These are phyloP conservation scores for Fistulina hepatica DNA, from an alignment of 1,284 basidiomycete genomes.

Conservation along the genomic window DNA sequence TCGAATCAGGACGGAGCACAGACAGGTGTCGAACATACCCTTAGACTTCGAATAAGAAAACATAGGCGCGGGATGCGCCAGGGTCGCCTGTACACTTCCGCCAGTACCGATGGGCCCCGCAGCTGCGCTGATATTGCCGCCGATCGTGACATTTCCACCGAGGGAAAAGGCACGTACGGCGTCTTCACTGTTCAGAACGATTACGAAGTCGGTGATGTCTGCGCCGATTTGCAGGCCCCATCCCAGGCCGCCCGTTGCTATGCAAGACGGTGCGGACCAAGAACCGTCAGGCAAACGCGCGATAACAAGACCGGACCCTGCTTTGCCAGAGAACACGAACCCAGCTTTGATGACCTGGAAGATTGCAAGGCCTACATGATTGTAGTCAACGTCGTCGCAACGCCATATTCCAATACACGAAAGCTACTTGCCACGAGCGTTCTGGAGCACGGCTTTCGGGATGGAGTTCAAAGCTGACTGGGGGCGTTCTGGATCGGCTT, in stretches of 20 bases:
- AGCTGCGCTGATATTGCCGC: conserved; percentile 75
- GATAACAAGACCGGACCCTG: conserved; percentile 90
- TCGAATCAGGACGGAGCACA: not conserved
- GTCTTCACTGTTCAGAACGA: conserved; percentile 95
- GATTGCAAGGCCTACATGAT: conserved; percentile 69
- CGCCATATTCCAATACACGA: not conserved
- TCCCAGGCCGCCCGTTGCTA: conserved; percentile 93
- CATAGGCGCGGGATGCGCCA: conserved; percentile 93
- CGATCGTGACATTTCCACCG: conserved; percentile 94
- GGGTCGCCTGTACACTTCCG: conserved; percentile 76
- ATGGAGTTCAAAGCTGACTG: conserved; percentile 91
- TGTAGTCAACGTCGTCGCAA: conserved; percentile 1
- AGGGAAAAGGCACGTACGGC: conserved; percentile 92
- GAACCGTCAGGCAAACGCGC: conserved; percentile 92
- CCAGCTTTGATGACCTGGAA: conserved; percentile 94
- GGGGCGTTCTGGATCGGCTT: conserved; percentile 83
- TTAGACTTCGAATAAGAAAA: conserved; percentile 96
- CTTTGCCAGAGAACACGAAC: conserved; percentile 94
- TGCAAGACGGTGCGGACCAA: conserved; percentile 96
- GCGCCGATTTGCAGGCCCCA: conserved; percentile 95
- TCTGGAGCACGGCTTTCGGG: conserved; percentile 86
- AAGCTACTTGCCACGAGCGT: conserved; percentile 62
- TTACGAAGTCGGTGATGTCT: conserved; percentile 79
- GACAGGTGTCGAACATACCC: no score
- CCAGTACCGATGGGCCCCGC: conserved; percentile 95